phyloP scores from a whole-genome alignment of 2,329 filamentous ascomycete genomes.

The Epichloe festucae region DNA sequence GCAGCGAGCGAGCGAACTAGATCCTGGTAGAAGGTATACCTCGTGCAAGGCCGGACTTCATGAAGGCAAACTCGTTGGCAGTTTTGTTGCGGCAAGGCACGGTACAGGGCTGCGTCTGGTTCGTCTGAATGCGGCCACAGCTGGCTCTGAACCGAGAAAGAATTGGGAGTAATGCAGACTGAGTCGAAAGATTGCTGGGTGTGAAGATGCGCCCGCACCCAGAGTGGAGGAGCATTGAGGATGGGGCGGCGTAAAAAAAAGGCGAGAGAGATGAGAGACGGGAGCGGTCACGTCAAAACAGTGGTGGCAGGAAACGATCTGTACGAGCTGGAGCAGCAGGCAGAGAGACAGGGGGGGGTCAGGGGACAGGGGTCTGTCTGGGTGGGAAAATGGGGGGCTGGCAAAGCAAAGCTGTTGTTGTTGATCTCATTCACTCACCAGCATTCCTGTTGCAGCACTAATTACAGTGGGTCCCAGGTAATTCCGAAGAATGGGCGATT shows the following conservation, averaged over 20 bases:
- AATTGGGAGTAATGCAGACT: not conserved
- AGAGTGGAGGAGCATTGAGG: not conserved
- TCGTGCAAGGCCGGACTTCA: not conserved
- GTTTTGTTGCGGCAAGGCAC: not conserved
- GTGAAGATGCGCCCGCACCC: constrained; percentile 1
- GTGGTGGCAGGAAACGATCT: constrained; percentile 15
- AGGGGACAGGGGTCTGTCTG: no score
- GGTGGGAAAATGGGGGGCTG: no score
- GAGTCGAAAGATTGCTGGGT: not conserved
- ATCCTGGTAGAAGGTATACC: not conserved
- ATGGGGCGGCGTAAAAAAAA: no score
- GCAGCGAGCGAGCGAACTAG: constrained; percentile 10
- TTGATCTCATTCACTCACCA: no score
- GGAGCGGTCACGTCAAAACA: constrained; percentile 18
- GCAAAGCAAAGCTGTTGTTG: no score
- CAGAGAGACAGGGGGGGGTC: no score
- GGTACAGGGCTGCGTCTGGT: not conserved
- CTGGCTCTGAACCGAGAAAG: not conserved
- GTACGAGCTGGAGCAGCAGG: not conserved
- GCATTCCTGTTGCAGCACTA: no score
- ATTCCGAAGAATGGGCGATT: no score
- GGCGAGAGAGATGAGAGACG: not conserved
- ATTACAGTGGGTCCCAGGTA: no score
- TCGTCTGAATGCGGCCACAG: not conserved
- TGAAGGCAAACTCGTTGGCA: not conserved